Evolutionary conservation across 495 filamentous ascomycete genomes (phyloP), one percentile per base, ranked within the genome.

Genomic region (Xylaria acuta): DNA sequence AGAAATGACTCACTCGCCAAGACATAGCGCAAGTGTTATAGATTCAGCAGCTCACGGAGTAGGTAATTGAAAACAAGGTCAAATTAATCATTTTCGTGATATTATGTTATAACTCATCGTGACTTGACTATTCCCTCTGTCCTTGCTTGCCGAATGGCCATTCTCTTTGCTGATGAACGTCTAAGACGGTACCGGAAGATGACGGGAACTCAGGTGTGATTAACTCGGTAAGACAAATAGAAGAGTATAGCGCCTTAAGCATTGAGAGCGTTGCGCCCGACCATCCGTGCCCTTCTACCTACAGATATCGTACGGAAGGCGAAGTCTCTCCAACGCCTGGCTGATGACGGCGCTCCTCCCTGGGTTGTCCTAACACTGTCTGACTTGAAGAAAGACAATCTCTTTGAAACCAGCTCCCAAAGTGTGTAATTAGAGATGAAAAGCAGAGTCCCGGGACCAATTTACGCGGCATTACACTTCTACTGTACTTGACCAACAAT

Each of bases 401-500:
- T 11, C 51, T 51, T 56, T 43, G 67, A 22, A 41, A 40, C 53
- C 11, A 59, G 45, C 41, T 4, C 40, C 1, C 3, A 5, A 60
- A 25, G 14, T 43, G n/a, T 38, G 32, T 3, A 6, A 71, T 51
- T 64, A 36, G 47, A 38, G 40, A 14, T 16, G 53, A 56, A 67
- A 14, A 45, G 45, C n/a, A 12, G 32, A 30, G 8, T 58, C 64
- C n/a, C 9, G 49, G 60, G n/a, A 38, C 34, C 12, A 38, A 18
- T 56, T 47, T 51, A 58, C 9, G n/a, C 36, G 43, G 38, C 25
- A 65, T 58, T 7, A 25, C 30, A 40, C 43, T 22, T 66, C 53
- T 88, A 98, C 89, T 98, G 95, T 71, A 98, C 94, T 81, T 98
- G 94, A 80, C 91, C 93, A 76, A 99, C 96, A 84, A 99, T 98